Percentiles rank a stretch among this genome's conserved stretches.
Conservation (phyloP, 805 yeast genomes). For the Saturnispora saitoi region DNA sequence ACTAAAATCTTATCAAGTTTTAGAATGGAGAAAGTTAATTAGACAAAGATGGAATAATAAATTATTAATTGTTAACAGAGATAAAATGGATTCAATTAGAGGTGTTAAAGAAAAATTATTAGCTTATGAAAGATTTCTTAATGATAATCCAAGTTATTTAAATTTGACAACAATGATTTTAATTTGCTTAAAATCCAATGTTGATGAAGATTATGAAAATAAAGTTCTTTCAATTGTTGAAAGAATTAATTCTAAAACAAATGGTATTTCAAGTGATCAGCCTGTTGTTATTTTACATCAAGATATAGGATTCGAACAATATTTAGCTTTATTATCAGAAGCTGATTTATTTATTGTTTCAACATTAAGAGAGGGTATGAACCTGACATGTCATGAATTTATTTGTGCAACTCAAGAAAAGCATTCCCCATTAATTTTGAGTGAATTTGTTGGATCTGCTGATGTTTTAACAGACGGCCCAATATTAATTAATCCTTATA, state of each 20-base stretch:
- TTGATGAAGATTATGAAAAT: slow-evolving; percentile 57
- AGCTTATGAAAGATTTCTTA: slow-evolving; percentile 76
- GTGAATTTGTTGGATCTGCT: slow-evolving; percentile 95
- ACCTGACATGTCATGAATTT: slow-evolving; percentile 91
- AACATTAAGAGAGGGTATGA: slow-evolving; percentile 94
- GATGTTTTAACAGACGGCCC: slow-evolving; percentile 65
- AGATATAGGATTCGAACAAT: slow-evolving; percentile 84
- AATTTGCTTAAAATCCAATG: slow-evolving; percentile 55
- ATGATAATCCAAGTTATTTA: slow-evolving; percentile 60
- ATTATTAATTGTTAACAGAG: slow-evolving; percentile 74
- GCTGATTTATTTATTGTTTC: slow-evolving; percentile 85
- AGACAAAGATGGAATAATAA: slow-evolving; percentile 71
- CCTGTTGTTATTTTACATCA: slow-evolving; percentile 85
- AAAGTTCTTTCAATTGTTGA: slow-evolving; percentile 73
- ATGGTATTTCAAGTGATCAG: slow-evolving; percentile 63
- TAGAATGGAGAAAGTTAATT: slow-evolving; percentile 59
- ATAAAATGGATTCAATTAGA: slow-evolving; percentile 77
- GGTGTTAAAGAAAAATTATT: slow-evolving; percentile 82
- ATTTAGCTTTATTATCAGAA: slow-evolving; percentile 74
- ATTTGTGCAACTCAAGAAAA: slow-evolving; percentile 62
- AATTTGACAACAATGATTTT: slow-evolving; percentile 71
- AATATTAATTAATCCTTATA: slow-evolving; percentile 86
- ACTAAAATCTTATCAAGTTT: slow-evolving; percentile 39
- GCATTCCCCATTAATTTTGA: slow-evolving; percentile 74
- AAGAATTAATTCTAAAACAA: slow-evolving; percentile 71